These are phyloP conservation scores for Moricandia moricandioides DNA, from an alignment of 345 rosid genomes.

Conservation along the genomic window DNA sequence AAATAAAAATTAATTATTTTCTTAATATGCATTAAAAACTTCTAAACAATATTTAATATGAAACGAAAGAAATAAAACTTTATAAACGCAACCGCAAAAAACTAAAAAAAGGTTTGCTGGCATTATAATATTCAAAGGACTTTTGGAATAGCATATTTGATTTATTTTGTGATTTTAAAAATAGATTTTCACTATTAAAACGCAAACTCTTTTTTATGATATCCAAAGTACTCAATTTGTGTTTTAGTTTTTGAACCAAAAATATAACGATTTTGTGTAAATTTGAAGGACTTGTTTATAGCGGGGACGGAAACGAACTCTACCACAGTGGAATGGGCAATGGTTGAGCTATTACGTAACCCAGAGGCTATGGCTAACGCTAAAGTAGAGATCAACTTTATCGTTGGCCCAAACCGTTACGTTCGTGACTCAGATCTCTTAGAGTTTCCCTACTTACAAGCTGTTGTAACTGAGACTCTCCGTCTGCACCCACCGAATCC, in stretches of 20 bases:
- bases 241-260: background rate
- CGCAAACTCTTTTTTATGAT: too few species aligned
- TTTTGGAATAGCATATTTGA: too few species aligned
- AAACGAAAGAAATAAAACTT: too few species aligned
- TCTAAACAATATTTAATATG: too few species aligned
- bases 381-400: constrained; percentile 47
- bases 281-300: constrained; percentile 50
- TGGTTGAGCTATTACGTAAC: constrained; percentile 56
- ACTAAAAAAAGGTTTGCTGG: background rate
- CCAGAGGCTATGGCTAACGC: constrained; percentile 45
- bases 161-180: too few species aligned
- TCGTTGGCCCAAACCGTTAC: constrained; percentile 16
- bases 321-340: constrained; percentile 65
- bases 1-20: too few species aligned
- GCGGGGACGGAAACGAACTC: constrained; percentile 66
- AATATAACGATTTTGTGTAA: background rate
- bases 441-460: constrained; percentile 14
- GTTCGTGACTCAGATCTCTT: constrained; percentile 5
- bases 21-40: too few species aligned
- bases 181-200: too few species aligned
- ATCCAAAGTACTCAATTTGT: background rate
- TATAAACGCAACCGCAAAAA: background rate
- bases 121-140: too few species aligned
- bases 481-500: constrained; percentile 29
- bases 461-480: constrained; percentile 27